Conservation (phyloP, 495 filamentous ascomycete species). For the Podospora tetraspora region DNA sequence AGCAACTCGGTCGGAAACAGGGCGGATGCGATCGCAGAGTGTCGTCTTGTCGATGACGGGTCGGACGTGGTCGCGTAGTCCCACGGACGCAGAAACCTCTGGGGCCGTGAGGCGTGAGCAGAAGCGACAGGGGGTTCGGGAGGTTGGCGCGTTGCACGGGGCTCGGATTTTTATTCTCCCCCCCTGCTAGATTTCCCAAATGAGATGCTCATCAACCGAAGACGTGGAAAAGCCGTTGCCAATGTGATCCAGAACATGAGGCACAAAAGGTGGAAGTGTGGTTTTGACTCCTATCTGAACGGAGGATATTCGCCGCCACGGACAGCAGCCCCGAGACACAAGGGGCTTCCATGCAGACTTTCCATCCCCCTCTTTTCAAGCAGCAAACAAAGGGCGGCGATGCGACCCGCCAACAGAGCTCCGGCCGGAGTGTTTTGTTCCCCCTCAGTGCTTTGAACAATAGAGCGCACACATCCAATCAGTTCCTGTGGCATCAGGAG, state of each 20-base stretch:
- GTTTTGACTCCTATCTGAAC: neutral
- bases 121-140: slow-evolving; percentile 12
- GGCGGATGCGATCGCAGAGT: slow-evolving; percentile 11
- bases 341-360: neutral
- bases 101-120: neutral
- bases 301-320: slow-evolving; percentile 6
- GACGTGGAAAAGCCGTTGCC: neutral
- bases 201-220: neutral
- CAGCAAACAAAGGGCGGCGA: neutral
- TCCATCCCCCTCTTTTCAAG: neutral
- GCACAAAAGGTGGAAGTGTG: neutral
- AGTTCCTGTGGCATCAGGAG: neutral
- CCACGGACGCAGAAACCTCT: neutral
- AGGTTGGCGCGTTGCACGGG: slow-evolving; percentile 15
- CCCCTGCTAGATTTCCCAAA: slow-evolving; percentile 8
- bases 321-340: slow-evolving; percentile 1
- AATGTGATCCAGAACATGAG: neutral
- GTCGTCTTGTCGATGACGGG: slow-evolving; percentile 20
- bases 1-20: slow-evolving; percentile 3
- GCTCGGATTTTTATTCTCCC: slow-evolving; percentile 19
- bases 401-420: neutral
- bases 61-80: slow-evolving; percentile 10
- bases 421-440: neutral
- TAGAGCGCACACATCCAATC: neutral
- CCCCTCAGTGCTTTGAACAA: neutral